Conservation (phyloP, 2,329 filamentous ascomycete species). For the Cladorrhinum sp. region DNA sequence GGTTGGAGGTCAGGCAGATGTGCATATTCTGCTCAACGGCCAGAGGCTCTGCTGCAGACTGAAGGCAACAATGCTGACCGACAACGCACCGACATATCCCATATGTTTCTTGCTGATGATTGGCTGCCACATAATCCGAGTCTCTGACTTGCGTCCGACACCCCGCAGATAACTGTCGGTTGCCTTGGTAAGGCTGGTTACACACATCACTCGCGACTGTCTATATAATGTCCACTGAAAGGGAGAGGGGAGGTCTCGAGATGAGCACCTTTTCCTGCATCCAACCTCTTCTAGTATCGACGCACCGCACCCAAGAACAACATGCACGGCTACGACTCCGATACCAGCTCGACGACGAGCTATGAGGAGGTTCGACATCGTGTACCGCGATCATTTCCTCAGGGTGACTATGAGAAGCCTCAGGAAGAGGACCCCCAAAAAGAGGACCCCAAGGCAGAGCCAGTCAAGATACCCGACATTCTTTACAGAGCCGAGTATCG, state of each 20-base stretch:
- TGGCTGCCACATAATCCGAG: neutral
- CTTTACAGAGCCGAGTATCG: constrained; percentile 14
- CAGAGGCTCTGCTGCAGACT: neutral
- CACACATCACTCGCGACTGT: neutral
- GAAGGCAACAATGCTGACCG: neutral
- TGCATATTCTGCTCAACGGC: neutral
- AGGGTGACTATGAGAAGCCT: neutral
- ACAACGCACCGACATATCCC: neutral
- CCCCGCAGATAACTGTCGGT: neutral
- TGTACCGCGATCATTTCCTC: neutral
- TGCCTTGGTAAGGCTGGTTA: neutral
- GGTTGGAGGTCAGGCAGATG: too few relatives aligned
- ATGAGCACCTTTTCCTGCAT: neutral
- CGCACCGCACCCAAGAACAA: neutral
- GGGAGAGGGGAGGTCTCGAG: neutral
- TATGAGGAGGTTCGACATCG: constrained; percentile 12
- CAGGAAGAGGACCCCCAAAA: neutral
- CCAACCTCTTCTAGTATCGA: neutral
- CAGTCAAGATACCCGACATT: constrained; percentile 16
- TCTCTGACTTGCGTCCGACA: neutral
- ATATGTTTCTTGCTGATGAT: neutral
- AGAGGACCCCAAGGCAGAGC: neutral
- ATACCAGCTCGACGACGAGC: constrained; percentile 4
- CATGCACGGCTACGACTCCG: neutral
- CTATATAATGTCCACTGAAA: neutral